Conservation (phyloP, 495 filamentous ascomycete genomes). For the Penicillium tannophilum region DNA sequence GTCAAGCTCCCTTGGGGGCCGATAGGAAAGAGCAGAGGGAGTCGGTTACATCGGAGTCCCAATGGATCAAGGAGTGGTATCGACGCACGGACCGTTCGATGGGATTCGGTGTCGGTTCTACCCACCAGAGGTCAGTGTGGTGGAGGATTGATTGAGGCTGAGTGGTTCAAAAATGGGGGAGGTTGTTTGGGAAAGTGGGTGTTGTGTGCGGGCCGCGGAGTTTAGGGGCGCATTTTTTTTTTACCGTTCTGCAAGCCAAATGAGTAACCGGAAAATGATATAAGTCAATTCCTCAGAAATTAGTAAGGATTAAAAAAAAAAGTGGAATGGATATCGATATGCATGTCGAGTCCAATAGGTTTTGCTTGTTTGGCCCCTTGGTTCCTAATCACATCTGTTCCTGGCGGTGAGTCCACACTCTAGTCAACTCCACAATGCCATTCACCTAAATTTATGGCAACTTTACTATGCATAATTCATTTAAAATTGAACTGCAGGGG, state of each 20-base stretch:
- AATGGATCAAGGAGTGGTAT: slow-evolving; percentile 13
- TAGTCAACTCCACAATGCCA: slow-evolving; percentile 17
- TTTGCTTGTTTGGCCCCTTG: neutral
- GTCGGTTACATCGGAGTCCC: slow-evolving; percentile 44
- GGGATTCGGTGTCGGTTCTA: slow-evolving; percentile 10
- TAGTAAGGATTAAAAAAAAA: neutral
- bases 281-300: neutral
- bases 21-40: slow-evolving; percentile 34
- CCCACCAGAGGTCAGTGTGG: slow-evolving; percentile 11
- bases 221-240: slow-evolving; percentile 5
- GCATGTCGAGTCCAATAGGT: slow-evolving; percentile 6
- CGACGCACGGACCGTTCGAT: slow-evolving; percentile 21
- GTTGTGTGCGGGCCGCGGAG: slow-evolving; percentile 7
- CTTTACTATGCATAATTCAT: neutral
- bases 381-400: slow-evolving; percentile 21
- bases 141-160: slow-evolving; percentile 3
- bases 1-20: slow-evolving; percentile 24
- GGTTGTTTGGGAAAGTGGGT: slow-evolving; percentile 6
- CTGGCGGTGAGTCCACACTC: slow-evolving; percentile 24
- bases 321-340: neutral
- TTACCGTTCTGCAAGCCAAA: neutral
- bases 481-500: neutral
- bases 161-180: slow-evolving; percentile 5
- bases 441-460: neutral
- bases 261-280: neutral